A percentile compares a stretch with the other conserved stretches of the same genome.
Evolutionary conservation across 352 stramenopile species (phyloP).

Genomic region (Phytophthora pini): DNA sequence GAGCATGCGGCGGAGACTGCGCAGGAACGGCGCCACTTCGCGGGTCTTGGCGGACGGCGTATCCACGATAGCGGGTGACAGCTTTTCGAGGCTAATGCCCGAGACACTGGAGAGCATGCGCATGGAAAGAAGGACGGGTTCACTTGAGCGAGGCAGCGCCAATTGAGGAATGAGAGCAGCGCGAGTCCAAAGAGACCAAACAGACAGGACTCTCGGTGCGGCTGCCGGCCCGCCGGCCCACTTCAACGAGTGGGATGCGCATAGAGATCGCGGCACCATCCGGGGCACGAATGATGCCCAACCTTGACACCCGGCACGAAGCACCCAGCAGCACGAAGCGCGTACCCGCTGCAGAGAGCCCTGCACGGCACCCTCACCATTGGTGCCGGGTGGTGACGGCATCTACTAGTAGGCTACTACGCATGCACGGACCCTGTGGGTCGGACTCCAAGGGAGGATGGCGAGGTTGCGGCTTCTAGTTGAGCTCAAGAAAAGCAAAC

Average conservation of each 20-base stretch:
- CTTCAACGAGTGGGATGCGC: conserved; percentile 35
- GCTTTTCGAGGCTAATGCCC: conserved; percentile 18
- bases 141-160: conserved; percentile 7
- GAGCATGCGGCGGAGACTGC: conserved; percentile 62
- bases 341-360: not conserved
- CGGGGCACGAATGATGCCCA: not conserved
- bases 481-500: conserved; percentile 5
- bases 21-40: conserved; percentile 63
- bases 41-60: conserved; percentile 6
- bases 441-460: not conserved
- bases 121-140: conserved; percentile 8
- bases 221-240: conserved; percentile 23
- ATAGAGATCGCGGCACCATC: conserved; percentile 25
- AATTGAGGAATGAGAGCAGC: conserved; percentile 36
- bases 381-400: not conserved
- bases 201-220: conserved; percentile 33
- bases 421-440: not conserved
- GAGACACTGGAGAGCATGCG: conserved; percentile 19
- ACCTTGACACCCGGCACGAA: not conserved
- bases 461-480: conserved; percentile 1
- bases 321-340: too few species aligned
- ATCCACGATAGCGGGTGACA: conserved; percentile 4
- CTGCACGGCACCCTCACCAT: not conserved
- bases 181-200: conserved; percentile 23
- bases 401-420: not conserved